Conservation (phyloP, 495 filamentous ascomycete species). For the Talaromyces stipitatus region DNA sequence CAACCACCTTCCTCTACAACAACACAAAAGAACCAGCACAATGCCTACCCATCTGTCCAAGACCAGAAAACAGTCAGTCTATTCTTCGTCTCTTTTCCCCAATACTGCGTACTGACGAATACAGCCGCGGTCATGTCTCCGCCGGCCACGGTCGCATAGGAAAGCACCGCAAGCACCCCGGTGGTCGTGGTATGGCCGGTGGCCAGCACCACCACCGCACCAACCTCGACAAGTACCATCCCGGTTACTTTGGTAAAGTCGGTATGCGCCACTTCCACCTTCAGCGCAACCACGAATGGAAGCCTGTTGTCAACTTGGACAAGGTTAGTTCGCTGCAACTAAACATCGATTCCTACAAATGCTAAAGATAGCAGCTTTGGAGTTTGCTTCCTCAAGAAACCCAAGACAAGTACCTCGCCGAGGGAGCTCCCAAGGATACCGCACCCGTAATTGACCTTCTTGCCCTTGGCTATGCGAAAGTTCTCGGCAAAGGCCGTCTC, state of each 20-base stretch:
- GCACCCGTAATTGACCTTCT: conserved; percentile 90
- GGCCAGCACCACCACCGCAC: conserved; percentile 89
- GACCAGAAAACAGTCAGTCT: conserved; percentile 5
- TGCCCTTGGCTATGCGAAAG: conserved; percentile 85
- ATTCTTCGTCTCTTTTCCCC: not conserved
- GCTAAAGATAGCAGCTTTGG: conserved; percentile 29
- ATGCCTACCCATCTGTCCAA: conserved; percentile 8
- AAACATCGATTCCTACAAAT: not conserved
- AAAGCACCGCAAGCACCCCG: conserved; percentile 89
- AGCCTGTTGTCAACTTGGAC: conserved; percentile 83
- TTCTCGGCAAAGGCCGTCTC: conserved; percentile 87
- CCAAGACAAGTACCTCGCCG: conserved; percentile 70
- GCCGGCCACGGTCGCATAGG: conserved; percentile 88
- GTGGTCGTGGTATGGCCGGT: conserved; percentile 95
- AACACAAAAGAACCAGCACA: not conserved
- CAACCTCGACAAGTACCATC: conserved; percentile 92
- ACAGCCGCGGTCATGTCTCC: conserved; percentile 78
- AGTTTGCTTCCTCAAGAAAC: conserved; percentile 73
- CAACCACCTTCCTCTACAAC: not conserved
- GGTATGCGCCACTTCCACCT: conserved; percentile 96
- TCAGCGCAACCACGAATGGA: conserved; percentile 84
- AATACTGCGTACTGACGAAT: not conserved
- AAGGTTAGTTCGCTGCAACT: conserved; percentile 48
- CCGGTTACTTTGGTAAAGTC: conserved; percentile 96
- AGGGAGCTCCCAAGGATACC: conserved; percentile 62